Base-by-base conservation (phyloP, 2,329 filamentous ascomycete genomes). In the Eurotiales sp. region DNA sequence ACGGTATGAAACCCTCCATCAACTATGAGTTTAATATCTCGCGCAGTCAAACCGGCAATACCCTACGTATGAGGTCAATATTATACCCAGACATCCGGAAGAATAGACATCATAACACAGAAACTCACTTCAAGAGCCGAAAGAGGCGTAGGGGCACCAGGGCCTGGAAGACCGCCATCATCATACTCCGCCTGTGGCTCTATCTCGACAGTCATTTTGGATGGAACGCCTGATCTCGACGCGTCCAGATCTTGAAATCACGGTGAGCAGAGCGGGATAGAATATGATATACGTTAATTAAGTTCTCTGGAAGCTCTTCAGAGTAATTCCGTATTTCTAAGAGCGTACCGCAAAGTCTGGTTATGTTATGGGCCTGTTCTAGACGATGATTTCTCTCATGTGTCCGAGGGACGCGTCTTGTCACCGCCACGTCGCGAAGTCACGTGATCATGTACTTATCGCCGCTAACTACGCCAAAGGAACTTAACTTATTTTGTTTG, bases 1-100 rank as follows among this genome's bases (percentile, higher is more conserved):
- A 99, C 90, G 0, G 93, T 99, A 68, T 97, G 90, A 70, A 85
- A 97, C 4, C 93, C 93, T 34, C 88, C 91, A 64, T 97, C 92
- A 15, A 95, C 77, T 19, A 99, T 83, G 34, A 96, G 77, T 67
- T 96, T 93, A 61, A 97, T 95, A 67, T 99, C 93, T 64, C 95
- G 84, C 61, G 91, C 91, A n/a, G 91, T 96, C 59, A 97, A 75
- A 12, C 92, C 92, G 41, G 87, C 84, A 55, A 96, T 77, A 25
- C 92, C 92, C 90, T 96, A 56, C n/a, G 8, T 46, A 46, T 15
- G 8, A 44, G 45, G 22, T n/a, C 54, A 44, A 8, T 29, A 44
- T 41, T 42, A 14, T 34, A 19, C 15, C 21, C 34, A 8, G 10
- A 27, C n/a, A n/a, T n/a, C n/a, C n/a, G n/a, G n/a, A n/a, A n/a